Evolutionary conservation across 352 stramenopile species (phyloP).

Genomic region (Hyaloperonospora arabidopsidis): DNA sequence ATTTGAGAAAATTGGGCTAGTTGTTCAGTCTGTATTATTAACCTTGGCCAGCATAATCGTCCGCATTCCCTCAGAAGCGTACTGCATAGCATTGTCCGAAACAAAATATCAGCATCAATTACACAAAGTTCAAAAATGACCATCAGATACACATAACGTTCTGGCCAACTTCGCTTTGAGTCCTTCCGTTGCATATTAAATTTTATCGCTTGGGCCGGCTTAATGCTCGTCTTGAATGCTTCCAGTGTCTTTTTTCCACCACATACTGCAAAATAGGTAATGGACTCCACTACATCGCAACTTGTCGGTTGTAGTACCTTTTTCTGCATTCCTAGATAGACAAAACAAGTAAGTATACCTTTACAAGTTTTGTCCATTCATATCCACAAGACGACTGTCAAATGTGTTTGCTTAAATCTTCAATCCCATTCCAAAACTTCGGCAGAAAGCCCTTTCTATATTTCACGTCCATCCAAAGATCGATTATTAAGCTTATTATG

Average conservation of each 20-base stretch:
- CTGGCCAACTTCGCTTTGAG: constrained; percentile 1
- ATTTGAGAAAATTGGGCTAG: background rate
- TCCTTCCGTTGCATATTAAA: constrained; percentile 9
- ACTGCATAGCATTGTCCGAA: background rate
- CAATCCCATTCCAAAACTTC: constrained; percentile 7
- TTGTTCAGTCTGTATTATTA: background rate
- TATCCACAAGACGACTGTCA: constrained; percentile 7
- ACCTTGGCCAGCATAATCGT: background rate
- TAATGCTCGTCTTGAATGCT: constrained; percentile 3
- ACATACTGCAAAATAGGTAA: constrained; percentile 12
- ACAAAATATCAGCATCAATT: background rate
- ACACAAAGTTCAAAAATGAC: background rate
- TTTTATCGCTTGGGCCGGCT: constrained; percentile 11
- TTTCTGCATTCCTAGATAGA: background rate
- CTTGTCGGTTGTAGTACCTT: background rate
- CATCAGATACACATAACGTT: constrained; percentile 5
- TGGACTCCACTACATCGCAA: constrained; percentile 6
- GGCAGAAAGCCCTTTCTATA: constrained; percentile 2
- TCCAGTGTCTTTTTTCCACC: constrained; percentile 13
- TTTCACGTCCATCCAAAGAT: constrained; percentile 2
- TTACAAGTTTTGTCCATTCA: background rate
- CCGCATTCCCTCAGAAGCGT: background rate
- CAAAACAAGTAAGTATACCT: background rate
- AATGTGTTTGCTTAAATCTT: constrained; percentile 4
- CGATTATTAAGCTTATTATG: constrained; percentile 6